Percentiles rank a stretch among this genome's conserved stretches.
phyloP scores from a whole-genome alignment of 163 green algal species.

The Chlamydomonas reinhardtii region DNA sequence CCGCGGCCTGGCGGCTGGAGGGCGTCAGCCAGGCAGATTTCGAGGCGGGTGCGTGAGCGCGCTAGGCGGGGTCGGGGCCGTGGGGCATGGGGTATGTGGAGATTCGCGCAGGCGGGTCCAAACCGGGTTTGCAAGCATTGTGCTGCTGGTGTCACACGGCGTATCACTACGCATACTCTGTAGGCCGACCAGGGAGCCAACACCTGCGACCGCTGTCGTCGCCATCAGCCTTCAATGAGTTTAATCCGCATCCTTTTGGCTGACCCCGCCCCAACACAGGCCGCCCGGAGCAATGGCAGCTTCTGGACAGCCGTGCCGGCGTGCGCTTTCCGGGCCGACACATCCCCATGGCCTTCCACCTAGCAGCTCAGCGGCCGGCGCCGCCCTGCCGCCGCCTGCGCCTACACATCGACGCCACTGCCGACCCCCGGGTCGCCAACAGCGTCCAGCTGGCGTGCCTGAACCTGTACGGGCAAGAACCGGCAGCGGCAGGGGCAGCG shows the following conservation, averaged over 20 bases:
- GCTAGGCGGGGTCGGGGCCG: no score
- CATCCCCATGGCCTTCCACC: constrained; percentile 41
- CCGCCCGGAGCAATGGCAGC: constrained; percentile 23
- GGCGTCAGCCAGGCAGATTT: constrained; percentile 30
- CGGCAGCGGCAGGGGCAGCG: neutral
- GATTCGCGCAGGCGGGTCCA: no score
- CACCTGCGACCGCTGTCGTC: no score
- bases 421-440: constrained; percentile 57
- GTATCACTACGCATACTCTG: no score
- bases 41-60: neutral
- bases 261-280: no score
- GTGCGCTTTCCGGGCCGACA: constrained; percentile 48
- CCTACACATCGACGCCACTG: constrained; percentile 48
- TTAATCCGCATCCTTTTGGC: no score
- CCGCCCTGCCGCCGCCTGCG: constrained; percentile 46
- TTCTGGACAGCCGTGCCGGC: constrained; percentile 37
- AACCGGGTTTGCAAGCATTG: no score
- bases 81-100: no score
- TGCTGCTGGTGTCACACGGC: no score
- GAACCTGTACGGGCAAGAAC: constrained; percentile 53
- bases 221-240: no score
- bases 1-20: constrained; percentile 65
- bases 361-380: constrained; percentile 13
- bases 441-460: constrained; percentile 66
- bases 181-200: no score